Evolutionary conservation across 192 early-diverging fungal species (phyloP).

Genomic region (Coemansia sp.): DNA sequence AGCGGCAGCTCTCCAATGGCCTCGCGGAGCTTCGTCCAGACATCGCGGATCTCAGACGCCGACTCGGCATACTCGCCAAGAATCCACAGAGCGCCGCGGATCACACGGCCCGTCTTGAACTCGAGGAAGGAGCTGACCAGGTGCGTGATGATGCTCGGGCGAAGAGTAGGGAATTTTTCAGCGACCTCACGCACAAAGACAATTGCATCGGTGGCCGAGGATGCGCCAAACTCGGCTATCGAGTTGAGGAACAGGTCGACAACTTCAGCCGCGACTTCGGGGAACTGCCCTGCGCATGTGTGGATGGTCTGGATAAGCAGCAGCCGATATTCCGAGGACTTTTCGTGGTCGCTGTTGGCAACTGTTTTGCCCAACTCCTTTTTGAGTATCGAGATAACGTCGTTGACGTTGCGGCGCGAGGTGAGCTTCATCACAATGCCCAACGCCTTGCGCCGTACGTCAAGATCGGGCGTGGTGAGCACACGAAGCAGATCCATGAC

Average conservation of each 20-base stretch:
- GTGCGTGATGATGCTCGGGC: conserved; percentile 74
- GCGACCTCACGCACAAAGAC: conserved; percentile 97
- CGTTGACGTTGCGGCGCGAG: conserved; percentile 85
- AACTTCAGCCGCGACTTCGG: conserved; percentile 93
- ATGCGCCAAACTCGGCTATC: conserved; percentile 83
- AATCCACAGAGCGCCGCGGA: conserved; percentile 98
- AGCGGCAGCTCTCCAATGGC: conserved; percentile 92
- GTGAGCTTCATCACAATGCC: conserved; percentile 89
- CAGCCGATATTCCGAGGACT: conserved; percentile 91
- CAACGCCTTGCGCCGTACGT: conserved; percentile 86
- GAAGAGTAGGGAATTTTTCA: conserved; percentile 90
- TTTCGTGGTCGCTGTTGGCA: conserved; percentile 71
- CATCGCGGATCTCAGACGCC: conserved; percentile 74
- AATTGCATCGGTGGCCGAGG: conserved; percentile 84
- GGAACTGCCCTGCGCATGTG: conserved; percentile 91
- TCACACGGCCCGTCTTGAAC: conserved; percentile 87
- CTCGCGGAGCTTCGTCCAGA: conserved; percentile 77
- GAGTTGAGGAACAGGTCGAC: conserved; percentile 94
- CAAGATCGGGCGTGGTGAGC: conserved; percentile 86
- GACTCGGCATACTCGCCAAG: conserved; percentile 91
- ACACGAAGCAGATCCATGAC: conserved; percentile 98
- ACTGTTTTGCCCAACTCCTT: conserved; percentile 94
- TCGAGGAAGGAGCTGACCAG: conserved; percentile 83
- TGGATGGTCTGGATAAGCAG: conserved; percentile 96
- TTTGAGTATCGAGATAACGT: conserved; percentile 89